phyloP scores from a whole-genome alignment of 352 stramenopile genomes.

The Globisporangium yorkense region DNA sequence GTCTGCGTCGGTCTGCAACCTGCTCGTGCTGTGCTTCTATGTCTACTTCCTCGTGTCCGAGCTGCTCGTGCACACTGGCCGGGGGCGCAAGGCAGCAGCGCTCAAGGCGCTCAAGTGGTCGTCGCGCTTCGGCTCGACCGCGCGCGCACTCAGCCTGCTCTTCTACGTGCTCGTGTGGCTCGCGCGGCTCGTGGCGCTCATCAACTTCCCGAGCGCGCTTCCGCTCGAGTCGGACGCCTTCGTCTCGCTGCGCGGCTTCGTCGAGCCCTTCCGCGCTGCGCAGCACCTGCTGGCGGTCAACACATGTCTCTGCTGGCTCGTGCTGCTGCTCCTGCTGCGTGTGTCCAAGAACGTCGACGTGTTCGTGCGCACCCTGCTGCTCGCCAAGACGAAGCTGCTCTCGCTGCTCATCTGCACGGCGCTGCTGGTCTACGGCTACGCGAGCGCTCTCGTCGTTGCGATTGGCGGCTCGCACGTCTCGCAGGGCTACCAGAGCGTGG shows the following conservation, averaged over 20 bases:
- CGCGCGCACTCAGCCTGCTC: constrained; percentile 24
- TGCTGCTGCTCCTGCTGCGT: constrained; percentile 34
- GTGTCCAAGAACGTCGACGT: constrained; percentile 34
- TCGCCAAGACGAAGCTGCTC: constrained; percentile 23
- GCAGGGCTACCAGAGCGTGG: constrained; percentile 26
- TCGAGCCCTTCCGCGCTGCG: constrained; percentile 28
- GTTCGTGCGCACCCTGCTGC: constrained; percentile 28
- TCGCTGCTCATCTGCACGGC: constrained; percentile 26
- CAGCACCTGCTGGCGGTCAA: constrained; percentile 29
- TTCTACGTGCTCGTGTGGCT: constrained; percentile 41
- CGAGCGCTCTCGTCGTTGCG: constrained; percentile 35
- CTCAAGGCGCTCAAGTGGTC: constrained; percentile 20
- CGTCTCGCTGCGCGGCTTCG: constrained; percentile 29
- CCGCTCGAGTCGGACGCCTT: constrained; percentile 27
- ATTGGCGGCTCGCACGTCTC: constrained; percentile 23
- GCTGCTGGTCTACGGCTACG: constrained; percentile 38
- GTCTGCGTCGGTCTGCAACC: constrained; percentile 21
- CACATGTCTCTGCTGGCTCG: constrained; percentile 37
- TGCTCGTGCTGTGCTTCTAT: constrained; percentile 35
- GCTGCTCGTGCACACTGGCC: constrained; percentile 21
- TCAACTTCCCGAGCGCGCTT: constrained; percentile 28
- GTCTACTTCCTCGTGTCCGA: constrained; percentile 40
- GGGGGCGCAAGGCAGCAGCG: constrained; percentile 14
- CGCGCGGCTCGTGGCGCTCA: constrained; percentile 26
- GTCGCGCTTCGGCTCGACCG: constrained; percentile 21